Percentiles rank a stretch among this genome's conserved stretches.
These are phyloP conservation scores for Punica granatum DNA, from an alignment of 345 rosid genomes.

Conservation along the genomic window DNA sequence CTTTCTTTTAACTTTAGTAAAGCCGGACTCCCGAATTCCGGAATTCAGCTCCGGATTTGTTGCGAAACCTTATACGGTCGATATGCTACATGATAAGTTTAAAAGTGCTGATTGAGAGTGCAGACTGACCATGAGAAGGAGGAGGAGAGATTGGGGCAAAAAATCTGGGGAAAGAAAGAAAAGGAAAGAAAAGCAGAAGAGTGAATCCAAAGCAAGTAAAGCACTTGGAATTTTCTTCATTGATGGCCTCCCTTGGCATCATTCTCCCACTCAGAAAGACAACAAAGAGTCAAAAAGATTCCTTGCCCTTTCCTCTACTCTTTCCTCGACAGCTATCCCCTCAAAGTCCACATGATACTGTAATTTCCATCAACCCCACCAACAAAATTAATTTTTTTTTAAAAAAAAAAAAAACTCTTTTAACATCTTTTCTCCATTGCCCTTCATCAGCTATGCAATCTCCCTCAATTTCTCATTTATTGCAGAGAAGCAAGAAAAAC, in stretches of 20 bases:
- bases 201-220: conserved; percentile 14
- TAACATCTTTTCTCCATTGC: no score
- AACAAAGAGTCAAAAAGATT: conserved; percentile 36
- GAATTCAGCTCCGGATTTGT: no score
- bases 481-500: not conserved
- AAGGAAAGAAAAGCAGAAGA: not conserved
- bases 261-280: conserved; percentile 20
- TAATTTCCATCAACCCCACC: conserved; percentile 21
- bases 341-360: no score
- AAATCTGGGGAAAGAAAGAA: not conserved
- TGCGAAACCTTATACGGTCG: no score
- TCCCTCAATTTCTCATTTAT: conserved; percentile 8
- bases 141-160: no score
- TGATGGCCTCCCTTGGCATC: conserved; percentile 30
- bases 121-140: no score
- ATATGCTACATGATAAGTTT: no score
- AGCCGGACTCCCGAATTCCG: no score
- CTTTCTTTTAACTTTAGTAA: no score
- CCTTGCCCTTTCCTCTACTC: conserved; percentile 42
- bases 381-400: conserved; percentile 2
- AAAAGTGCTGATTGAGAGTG: no score
- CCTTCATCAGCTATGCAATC: no score
- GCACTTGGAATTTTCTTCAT: conserved; percentile 2
- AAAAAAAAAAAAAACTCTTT: no score
- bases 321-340: conserved; percentile 32